These are phyloP conservation scores for Tolypocladium tropicale DNA, from an alignment of 2,329 filamentous ascomycete genomes.

Conservation along the genomic window DNA sequence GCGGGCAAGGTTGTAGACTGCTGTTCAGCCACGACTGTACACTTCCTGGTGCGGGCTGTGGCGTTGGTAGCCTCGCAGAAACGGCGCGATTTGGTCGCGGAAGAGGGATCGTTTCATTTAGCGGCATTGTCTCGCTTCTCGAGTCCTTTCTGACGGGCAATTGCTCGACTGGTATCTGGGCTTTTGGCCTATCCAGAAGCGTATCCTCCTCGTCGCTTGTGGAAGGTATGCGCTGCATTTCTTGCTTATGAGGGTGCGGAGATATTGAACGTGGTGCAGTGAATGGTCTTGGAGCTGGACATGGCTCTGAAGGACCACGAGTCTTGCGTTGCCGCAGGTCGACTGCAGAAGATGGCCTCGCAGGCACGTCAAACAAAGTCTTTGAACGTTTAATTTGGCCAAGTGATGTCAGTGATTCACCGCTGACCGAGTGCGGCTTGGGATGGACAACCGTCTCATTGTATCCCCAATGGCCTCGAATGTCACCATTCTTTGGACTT, in stretches of 20 bases:
- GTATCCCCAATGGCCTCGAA: neutral
- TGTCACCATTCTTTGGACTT: neutral
- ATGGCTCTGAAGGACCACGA: neutral
- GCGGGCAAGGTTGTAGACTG: constrained; percentile 17
- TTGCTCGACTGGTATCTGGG: neutral
- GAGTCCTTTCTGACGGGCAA: constrained; percentile 5
- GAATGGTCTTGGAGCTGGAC: neutral
- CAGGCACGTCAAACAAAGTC: constrained; percentile 10
- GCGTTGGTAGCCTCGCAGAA: constrained; percentile 21
- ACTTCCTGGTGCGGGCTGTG: constrained; percentile 22
- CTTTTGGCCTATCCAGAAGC: neutral
- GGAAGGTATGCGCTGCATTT: neutral
- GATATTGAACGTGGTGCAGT: neutral
- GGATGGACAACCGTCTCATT: constrained; percentile 6
- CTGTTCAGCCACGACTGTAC: constrained; percentile 26
- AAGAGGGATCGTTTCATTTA: constrained; percentile 1
- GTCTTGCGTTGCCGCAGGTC: neutral
- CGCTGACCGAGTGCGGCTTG: constrained; percentile 15
- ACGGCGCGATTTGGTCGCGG: constrained; percentile 10
- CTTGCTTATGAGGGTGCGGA: neutral
- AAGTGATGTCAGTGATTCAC: constrained; percentile 1
- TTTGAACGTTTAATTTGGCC: constrained; percentile 5
- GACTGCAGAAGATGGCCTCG: neutral
- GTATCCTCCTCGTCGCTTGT: neutral
- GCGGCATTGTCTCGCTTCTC: constrained; percentile 5